A percentile compares a stretch with the other conserved stretches of the same genome.
These are phyloP conservation scores for Ganoderma meredithae DNA, from an alignment of 1,284 basidiomycete genomes.

Conservation along the genomic window DNA sequence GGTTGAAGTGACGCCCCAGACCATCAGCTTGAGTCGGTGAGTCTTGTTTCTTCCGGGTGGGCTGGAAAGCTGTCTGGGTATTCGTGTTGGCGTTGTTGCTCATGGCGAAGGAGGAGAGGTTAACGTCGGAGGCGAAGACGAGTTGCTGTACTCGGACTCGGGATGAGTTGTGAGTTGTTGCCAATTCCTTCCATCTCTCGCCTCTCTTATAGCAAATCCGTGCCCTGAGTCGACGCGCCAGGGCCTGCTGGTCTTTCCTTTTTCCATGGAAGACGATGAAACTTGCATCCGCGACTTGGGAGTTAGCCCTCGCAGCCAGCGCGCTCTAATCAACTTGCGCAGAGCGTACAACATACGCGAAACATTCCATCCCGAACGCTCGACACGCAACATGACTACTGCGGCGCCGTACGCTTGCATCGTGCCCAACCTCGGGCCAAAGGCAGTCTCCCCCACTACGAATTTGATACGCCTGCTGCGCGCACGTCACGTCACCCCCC, in stretches of 20 bases:
- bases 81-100: not conserved
- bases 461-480: no score
- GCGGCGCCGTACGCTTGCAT: not conserved
- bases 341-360: not conserved
- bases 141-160: not conserved
- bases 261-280: not conserved
- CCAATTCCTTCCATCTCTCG: not conserved
- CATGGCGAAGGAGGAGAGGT: not conserved
- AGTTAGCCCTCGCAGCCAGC: not conserved
- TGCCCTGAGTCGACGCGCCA: not conserved
- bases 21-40: not conserved
- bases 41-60: not conserved
- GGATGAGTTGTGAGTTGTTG: not conserved
- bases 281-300: not conserved
- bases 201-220: not conserved
- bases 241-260: not conserved
- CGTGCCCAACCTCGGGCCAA: not conserved
- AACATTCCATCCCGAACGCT: not conserved
- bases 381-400: not conserved
- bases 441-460: no score
- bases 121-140: not conserved
- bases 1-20: no score
- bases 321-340: not conserved
- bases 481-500: not conserved
- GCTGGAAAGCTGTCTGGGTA: not conserved